Evolutionary conservation across 495 filamentous ascomycete genomes (phyloP), one percentile per base, ranked within the genome.

Genomic region (Trichoderma gamsii): DNA sequence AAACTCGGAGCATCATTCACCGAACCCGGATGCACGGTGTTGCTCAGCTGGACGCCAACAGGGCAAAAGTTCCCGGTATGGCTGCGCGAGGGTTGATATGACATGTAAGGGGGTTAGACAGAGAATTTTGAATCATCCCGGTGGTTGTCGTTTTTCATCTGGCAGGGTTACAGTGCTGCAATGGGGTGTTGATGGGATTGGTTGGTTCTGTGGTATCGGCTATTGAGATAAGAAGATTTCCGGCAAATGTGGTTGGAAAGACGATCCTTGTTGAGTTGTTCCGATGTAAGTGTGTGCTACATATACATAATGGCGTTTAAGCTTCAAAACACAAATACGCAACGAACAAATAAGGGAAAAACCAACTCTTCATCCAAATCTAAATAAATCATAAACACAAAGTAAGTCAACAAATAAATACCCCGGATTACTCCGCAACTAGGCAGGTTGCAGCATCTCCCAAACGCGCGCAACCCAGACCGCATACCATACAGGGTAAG

Each of bases 1-100:
- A 61, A 25, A 32, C 13, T 3, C 56, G 56, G 56, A 61, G 56
- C 13, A 32, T 61, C 56, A 35, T 32, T 61, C 56, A 61, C 56
- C 56, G 56, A 61, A 25, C 25, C 56, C 56, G 56, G 56, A 23
- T 29, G 56, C 56, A 32, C 25, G 56, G 27, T n/a, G 9, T 9
- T n/a, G 44, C n/a, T 32, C 56, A 29, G 56, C 56, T 29, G 56
- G 12, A 15, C 11, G 9, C 15, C 8, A 61, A 1, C n/a, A n/a
- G 44, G 15, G 44, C 44, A n/a, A n/a, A n/a, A 15, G n/a, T 49
- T 49, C 44, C 44, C n/a, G 15, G 4, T 49, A 16, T 29, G 23
- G 11, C 27, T 61, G 11, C 27, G 11, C 1, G 29, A 29, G 29
- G 4, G 29, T n/a, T 29, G 9, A 32, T 21, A 1, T 56, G 4